Percentiles rank a stretch among this genome's conserved stretches.
Evolutionary conservation across 2,329 filamentous ascomycete species (phyloP).

Genomic region (Phyllosticta ampelicida): DNA sequence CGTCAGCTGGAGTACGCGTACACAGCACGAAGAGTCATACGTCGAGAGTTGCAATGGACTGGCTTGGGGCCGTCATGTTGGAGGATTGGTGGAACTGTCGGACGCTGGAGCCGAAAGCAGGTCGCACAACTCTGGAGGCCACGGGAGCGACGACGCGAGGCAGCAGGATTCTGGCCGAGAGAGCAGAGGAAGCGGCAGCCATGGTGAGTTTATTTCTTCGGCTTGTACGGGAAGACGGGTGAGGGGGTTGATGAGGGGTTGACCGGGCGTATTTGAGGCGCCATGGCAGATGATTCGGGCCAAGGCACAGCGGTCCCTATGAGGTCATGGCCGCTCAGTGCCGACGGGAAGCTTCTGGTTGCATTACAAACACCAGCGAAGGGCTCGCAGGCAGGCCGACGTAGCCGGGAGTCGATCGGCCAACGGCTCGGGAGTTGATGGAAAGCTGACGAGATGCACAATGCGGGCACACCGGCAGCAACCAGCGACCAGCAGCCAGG

Average conservation of each 20-base stretch:
- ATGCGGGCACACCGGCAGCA: too few relatives aligned
- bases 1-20: constrained; percentile 11
- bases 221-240: neutral
- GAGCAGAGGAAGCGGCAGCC: constrained; percentile 6
- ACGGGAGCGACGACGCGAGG: constrained; percentile 22
- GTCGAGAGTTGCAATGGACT: constrained; percentile 30
- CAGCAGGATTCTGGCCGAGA: constrained; percentile 21
- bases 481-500: too few relatives aligned
- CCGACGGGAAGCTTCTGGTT: neutral
- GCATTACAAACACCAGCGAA: neutral
- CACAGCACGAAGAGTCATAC: constrained; percentile 13
- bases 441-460: too few relatives aligned
- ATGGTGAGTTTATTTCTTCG: constrained; percentile 1
- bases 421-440: neutral
- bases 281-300: neutral
- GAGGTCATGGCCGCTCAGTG: constrained; percentile 4
- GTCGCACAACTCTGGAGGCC: constrained; percentile 15
- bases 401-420: neutral
- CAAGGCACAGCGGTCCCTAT: neutral
- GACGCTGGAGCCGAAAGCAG: constrained; percentile 16
- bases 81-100: constrained; percentile 19
- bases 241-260: constrained; percentile 3
- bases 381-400: neutral
- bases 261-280: neutral
- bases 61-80: constrained; percentile 21